A percentile compares a stretch with the other conserved stretches of the same genome.
phyloP scores from a whole-genome alignment of 306 rosid species.

The Cucurbita pepo region DNA sequence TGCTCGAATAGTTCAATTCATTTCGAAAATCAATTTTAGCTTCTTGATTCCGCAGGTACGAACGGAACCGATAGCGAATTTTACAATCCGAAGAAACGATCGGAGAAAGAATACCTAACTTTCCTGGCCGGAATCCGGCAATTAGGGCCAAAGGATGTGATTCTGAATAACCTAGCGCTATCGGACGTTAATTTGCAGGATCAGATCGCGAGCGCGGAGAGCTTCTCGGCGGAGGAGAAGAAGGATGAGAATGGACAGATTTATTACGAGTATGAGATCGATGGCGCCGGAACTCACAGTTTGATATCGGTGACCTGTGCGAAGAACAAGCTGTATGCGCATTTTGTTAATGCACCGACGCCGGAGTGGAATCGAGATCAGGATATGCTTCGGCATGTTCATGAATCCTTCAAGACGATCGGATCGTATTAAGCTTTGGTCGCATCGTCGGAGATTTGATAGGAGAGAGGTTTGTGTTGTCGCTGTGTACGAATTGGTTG shows the following conservation, averaged over 20 bases:
- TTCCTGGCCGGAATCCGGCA: slow-evolving; percentile 53
- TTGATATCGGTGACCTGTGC: slow-evolving; percentile 81
- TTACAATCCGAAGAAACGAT: slow-evolving; percentile 62
- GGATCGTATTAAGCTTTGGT: slow-evolving; percentile 16
- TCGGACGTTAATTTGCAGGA: slow-evolving; percentile 83
- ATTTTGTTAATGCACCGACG: slow-evolving; percentile 72
- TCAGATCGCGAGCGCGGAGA: slow-evolving; percentile 42
- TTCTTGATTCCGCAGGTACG: slow-evolving; percentile 11
- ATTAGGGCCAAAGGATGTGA: slow-evolving; percentile 53
- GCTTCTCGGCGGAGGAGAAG: slow-evolving; percentile 50
- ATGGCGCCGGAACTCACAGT: slow-evolving; percentile 56
- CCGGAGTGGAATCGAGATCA: slow-evolving; percentile 71
- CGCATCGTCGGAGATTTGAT: neutral
- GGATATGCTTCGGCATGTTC: slow-evolving; percentile 64
- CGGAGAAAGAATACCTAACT: slow-evolving; percentile 68
- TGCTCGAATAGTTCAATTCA: neutral
- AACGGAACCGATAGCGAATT: slow-evolving; percentile 81
- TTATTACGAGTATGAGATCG: slow-evolving; percentile 68
- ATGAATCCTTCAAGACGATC: slow-evolving; percentile 63
- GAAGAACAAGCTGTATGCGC: slow-evolving; percentile 75
- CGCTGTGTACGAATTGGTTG: neutral
- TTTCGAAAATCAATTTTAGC: neutral
- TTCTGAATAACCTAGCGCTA: slow-evolving; percentile 57
- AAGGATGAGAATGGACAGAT: slow-evolving; percentile 56
- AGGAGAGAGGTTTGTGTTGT: neutral